Evolutionary conservation across 2,329 filamentous ascomycete species (phyloP).

Genomic region (Verticillium nonalfalfae): DNA sequence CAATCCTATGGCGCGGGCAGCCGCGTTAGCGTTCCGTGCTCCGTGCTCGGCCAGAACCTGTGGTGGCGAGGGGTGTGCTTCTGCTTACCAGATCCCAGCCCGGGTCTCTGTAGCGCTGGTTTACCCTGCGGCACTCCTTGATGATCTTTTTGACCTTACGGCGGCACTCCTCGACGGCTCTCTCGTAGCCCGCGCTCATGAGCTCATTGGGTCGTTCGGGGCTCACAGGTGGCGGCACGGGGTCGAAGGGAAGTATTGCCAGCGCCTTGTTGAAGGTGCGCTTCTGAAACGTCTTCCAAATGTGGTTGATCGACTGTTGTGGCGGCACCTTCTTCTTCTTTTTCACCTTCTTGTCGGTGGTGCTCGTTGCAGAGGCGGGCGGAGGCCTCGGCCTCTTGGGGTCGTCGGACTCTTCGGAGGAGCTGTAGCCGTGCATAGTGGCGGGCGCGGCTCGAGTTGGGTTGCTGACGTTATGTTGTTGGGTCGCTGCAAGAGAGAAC

Average conservation of each 20-base stretch:
- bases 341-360: constrained; percentile 36
- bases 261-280: constrained; percentile 59
- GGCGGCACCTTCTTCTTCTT: constrained; percentile 57
- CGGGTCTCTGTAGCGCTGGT: constrained; percentile 71
- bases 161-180: constrained; percentile 57
- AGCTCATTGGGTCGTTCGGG: constrained; percentile 53
- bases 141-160: constrained; percentile 57
- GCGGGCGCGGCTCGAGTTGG: not conserved
- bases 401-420: constrained; percentile 43
- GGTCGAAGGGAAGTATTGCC: constrained; percentile 58
- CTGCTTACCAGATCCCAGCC: constrained; percentile 49
- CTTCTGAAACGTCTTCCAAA: constrained; percentile 57
- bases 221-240: constrained; percentile 43
- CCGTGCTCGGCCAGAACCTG: too few relatives aligned
- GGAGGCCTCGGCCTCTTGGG: constrained; percentile 27
- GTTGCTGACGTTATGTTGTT: too few relatives aligned
- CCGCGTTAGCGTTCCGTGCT: not conserved
- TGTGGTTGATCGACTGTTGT: constrained; percentile 59
- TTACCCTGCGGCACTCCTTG: constrained; percentile 63
- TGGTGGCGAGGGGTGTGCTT: too few relatives aligned
- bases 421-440: constrained; percentile 39
- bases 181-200: constrained; percentile 53
- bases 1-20: constrained; percentile 38
- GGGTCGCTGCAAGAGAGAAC: too few relatives aligned
- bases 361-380: constrained; percentile 24